These are phyloP conservation scores for Quercus lobata DNA, from an alignment of 331 rosid species.

Conservation along the genomic window DNA sequence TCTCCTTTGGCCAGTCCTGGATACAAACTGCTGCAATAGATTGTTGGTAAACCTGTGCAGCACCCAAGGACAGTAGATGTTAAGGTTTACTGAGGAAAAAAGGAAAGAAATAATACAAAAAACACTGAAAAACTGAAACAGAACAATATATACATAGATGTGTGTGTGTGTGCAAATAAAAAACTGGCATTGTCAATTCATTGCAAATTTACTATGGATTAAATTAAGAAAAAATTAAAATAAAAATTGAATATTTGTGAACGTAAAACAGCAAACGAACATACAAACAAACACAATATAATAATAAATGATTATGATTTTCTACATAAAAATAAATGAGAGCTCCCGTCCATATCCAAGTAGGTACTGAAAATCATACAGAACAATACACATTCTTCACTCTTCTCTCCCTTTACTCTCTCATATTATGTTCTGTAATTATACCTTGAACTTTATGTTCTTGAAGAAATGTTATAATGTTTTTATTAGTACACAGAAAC, in stretches of 20 bases:
- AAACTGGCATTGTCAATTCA: too few relatives aligned
- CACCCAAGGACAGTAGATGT: slow-evolving; percentile 22
- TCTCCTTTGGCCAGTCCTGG: slow-evolving; percentile 94
- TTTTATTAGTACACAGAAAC: too few relatives aligned
- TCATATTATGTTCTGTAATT: too few relatives aligned
- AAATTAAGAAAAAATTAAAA: too few relatives aligned
- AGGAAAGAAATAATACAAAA: background rate
- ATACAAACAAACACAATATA: background rate
- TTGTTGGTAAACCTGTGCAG: slow-evolving; percentile 86
- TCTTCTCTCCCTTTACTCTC: too few relatives aligned
- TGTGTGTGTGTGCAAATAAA: too few relatives aligned
- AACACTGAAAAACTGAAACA: background rate
- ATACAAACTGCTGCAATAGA: slow-evolving; percentile 92
- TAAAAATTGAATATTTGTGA: too few relatives aligned
- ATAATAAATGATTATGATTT: background rate
- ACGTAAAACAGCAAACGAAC: background rate
- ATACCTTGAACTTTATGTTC: too few relatives aligned
- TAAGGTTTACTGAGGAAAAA: background rate
- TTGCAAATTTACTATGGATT: too few relatives aligned
- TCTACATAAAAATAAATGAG: background rate
- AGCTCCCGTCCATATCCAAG: background rate
- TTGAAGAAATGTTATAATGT: too few relatives aligned
- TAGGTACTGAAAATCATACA: background rate
- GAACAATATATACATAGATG: background rate
- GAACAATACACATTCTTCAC: background rate